Evolutionary conservation across 139 green algal genomes (phyloP).

Genomic region (Klebsormidium nitens): DNA sequence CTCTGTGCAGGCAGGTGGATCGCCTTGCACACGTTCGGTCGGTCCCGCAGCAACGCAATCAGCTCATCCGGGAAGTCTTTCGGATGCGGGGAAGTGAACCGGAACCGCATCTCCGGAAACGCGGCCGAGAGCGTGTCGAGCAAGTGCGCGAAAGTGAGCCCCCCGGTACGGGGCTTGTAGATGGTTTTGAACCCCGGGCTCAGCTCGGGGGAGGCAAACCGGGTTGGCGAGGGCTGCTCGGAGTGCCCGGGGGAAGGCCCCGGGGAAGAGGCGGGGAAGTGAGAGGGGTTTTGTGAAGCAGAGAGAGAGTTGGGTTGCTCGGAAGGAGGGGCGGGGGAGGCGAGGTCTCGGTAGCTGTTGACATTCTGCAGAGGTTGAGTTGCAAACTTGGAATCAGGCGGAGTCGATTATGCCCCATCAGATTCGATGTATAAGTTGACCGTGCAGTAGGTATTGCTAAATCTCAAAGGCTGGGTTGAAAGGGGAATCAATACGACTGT

Average conservation of each 20-base stretch:
- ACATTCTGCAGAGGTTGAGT: too few species aligned
- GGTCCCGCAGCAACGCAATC: constrained; percentile 50
- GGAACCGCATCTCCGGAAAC: constrained; percentile 78
- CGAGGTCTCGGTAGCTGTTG: constrained; percentile 65
- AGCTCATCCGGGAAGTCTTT: constrained; percentile 64
- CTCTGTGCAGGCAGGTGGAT: constrained; percentile 90
- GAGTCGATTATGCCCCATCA: too few species aligned
- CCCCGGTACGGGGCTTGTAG: constrained; percentile 64
- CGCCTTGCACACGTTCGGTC: constrained; percentile 74
- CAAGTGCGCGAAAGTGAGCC: constrained; percentile 71
- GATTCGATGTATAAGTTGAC: too few species aligned
- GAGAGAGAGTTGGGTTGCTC: neutral
- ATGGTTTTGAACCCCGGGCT: constrained; percentile 64
- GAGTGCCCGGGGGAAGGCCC: neutral
- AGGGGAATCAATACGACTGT: too few species aligned
- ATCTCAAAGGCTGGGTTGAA: too few species aligned
- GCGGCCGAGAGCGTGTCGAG: constrained; percentile 60
- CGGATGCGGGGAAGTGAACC: constrained; percentile 86
- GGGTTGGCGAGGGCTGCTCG: neutral
- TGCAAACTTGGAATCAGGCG: too few species aligned
- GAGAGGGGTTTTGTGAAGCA: neutral
- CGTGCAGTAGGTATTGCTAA: too few species aligned
- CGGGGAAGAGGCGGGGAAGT: neutral
- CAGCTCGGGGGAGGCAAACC: neutral
- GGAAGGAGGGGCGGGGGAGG: neutral